Evolutionary conservation across 2,329 filamentous ascomycete species (phyloP).

Genomic region (Colletotrichum lupini): DNA sequence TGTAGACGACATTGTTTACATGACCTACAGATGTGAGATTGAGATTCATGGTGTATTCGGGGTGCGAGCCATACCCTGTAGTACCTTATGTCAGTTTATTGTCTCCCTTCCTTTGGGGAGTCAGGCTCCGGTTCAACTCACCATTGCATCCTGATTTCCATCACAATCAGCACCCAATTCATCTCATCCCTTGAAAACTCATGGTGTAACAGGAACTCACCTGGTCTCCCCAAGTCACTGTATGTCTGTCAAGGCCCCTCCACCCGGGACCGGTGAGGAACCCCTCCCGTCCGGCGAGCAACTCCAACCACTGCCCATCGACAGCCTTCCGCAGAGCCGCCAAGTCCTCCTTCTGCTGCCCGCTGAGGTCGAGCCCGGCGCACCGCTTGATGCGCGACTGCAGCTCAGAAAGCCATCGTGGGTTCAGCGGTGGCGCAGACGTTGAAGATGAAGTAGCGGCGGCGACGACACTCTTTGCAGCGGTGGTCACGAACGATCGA

Average conservation of each 20-base stretch:
- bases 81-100: constrained; percentile 14
- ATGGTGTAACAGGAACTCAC: constrained; percentile 58
- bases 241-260: constrained; percentile 72
- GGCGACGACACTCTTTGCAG: constrained; percentile 1
- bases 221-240: constrained; percentile 88
- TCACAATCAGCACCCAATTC: constrained; percentile 3
- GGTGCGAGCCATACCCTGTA: constrained; percentile 18
- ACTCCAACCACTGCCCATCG: constrained; percentile 70
- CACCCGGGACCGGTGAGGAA: constrained; percentile 72
- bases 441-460: background rate
- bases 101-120: background rate
- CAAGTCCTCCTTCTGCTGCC: constrained; percentile 4
- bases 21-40: constrained; percentile 57
- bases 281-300: constrained; percentile 80
- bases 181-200: background rate
- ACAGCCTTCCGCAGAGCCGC: constrained; percentile 19
- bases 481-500: constrained; percentile 18
- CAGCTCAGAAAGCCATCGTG: constrained; percentile 44
- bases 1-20: constrained; percentile 89
- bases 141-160: constrained; percentile 29
- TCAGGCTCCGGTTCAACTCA: background rate
- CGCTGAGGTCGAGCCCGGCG: background rate
- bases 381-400: constrained; percentile 38
- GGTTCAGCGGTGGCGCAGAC: constrained; percentile 29
- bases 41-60: constrained; percentile 4